phyloP scores from a whole-genome alignment of 106 monocot genomes.

The Dendrobium huoshanense region DNA sequence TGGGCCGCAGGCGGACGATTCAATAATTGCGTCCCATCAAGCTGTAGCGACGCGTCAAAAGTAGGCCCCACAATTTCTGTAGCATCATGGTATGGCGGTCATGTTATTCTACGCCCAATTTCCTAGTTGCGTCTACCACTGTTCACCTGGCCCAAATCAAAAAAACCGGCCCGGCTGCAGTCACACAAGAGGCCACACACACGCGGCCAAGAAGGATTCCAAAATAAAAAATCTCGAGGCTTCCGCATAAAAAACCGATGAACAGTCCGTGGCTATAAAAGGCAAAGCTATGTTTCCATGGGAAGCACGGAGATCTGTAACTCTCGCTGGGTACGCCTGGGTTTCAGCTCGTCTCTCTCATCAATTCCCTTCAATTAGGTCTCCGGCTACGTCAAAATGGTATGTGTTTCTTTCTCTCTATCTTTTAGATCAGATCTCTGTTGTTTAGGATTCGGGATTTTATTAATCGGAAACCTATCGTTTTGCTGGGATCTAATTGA shows the following conservation, averaged over 20 bases:
- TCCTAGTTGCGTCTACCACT: not conserved
- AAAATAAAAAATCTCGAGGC: not conserved
- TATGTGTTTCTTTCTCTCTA: not conserved
- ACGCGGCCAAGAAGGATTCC: not conserved
- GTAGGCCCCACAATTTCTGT: not conserved
- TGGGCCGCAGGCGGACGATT: too few species aligned
- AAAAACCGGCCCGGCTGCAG: not conserved
- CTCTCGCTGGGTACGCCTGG: not conserved
- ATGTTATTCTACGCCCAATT: not conserved
- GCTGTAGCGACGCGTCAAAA: not conserved
- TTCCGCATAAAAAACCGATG: not conserved
- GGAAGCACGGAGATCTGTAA: not conserved
- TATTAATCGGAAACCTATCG: not conserved
- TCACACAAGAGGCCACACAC: not conserved
- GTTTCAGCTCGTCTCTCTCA: not conserved
- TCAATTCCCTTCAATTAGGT: not conserved
- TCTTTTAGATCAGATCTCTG: not conserved
- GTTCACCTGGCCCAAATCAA: not conserved
- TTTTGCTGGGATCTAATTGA: not conserved
- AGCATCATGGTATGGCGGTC: not conserved
- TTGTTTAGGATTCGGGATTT: not conserved
- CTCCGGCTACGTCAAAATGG: conserved; percentile 1
- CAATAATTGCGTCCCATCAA: too few species aligned
- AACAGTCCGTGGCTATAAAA: not conserved
- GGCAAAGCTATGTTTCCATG: not conserved